Conservation (phyloP, 208 protist species). For the Wallacemonas rigidus region DNA sequence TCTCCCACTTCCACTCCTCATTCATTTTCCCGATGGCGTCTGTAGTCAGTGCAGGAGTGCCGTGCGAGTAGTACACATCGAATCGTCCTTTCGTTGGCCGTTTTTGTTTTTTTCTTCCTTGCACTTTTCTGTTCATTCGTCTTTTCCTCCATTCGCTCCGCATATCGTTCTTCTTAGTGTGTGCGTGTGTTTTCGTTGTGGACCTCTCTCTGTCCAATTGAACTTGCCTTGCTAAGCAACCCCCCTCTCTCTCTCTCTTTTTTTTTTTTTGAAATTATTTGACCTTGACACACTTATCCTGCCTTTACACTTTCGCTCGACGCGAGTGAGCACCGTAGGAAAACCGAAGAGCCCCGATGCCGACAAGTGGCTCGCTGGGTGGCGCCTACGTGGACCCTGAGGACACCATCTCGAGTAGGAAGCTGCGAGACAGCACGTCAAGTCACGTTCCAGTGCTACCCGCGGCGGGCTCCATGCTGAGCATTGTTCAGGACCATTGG, state of each 20-base stretch:
- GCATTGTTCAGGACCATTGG: conserved; percentile 42
- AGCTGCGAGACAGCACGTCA: background rate
- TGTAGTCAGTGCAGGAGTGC: background rate
- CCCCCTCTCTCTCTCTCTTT: background rate
- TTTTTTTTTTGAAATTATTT: conserved; percentile 6
- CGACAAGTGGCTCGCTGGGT: background rate
- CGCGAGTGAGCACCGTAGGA: too few species aligned
- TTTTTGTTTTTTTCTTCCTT: conserved; percentile 3
- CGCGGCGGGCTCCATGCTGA: conserved; percentile 7
- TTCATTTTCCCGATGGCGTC: too few species aligned
- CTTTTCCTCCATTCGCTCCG: background rate
- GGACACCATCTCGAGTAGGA: background rate
- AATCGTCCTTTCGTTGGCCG: background rate
- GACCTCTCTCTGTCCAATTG: background rate
- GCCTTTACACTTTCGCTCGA: too few species aligned
- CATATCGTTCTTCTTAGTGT: background rate
- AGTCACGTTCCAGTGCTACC: background rate
- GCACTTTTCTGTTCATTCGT: conserved; percentile 2
- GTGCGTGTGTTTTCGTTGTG: background rate
- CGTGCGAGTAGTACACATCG: background rate
- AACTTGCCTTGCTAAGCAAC: background rate
- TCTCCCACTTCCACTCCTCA: too few species aligned
- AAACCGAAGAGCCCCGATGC: background rate
- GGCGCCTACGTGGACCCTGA: background rate
- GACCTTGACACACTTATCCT: too few species aligned